These are phyloP conservation scores for Patellaria atrata DNA, from an alignment of 495 filamentous ascomycete species.

Conservation along the genomic window DNA sequence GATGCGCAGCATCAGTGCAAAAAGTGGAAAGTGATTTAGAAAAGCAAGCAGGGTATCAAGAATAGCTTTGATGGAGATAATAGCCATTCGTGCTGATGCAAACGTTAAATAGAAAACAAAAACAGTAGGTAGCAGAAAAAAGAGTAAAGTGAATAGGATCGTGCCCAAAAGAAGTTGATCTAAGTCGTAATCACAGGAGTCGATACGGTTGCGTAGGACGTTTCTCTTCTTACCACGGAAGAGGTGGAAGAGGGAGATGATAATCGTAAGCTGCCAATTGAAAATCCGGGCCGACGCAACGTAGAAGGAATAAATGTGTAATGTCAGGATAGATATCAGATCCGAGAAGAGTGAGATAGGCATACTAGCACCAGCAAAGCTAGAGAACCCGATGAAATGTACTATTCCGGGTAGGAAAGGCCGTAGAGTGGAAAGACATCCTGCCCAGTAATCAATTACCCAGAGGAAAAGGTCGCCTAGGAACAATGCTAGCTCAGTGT, in stretches of 20 bases:
- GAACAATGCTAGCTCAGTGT: slow-evolving; percentile 85
- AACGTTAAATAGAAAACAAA: slow-evolving; percentile 96
- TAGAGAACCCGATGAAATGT: slow-evolving; percentile 85
- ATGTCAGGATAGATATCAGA: slow-evolving; percentile 74
- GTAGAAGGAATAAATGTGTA: slow-evolving; percentile 98
- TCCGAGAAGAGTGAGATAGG: slow-evolving; percentile 94
- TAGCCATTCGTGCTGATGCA: slow-evolving; percentile 82
- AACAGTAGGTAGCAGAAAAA: slow-evolving; percentile 90
- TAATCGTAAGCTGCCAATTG: slow-evolving; percentile 94
- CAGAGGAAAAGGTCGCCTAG: slow-evolving; percentile 90
- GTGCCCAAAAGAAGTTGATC: slow-evolving; percentile 95
- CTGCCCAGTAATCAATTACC: slow-evolving; percentile 97
- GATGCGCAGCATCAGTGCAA: slow-evolving; percentile 88
- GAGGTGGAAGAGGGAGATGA: slow-evolving; percentile 92
- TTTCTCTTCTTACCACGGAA: slow-evolving; percentile 98
- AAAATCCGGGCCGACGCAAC: slow-evolving; percentile 92
- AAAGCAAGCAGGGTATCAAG: slow-evolving; percentile 87
- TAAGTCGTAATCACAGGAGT: slow-evolving; percentile 97
- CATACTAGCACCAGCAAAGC: slow-evolving; percentile 92
- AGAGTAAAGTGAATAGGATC: slow-evolving; percentile 88
- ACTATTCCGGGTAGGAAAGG: slow-evolving; percentile 75
- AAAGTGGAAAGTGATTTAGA: slow-evolving; percentile 95
- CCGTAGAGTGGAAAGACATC: slow-evolving; percentile 58
- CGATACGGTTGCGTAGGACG: slow-evolving; percentile 89
- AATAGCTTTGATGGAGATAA: slow-evolving; percentile 77